A percentile compares a stretch with the other conserved stretches of the same genome.
These are phyloP conservation scores for Globisporangium iwayamae DNA, from an alignment of 352 stramenopile species.

Conservation along the genomic window DNA sequence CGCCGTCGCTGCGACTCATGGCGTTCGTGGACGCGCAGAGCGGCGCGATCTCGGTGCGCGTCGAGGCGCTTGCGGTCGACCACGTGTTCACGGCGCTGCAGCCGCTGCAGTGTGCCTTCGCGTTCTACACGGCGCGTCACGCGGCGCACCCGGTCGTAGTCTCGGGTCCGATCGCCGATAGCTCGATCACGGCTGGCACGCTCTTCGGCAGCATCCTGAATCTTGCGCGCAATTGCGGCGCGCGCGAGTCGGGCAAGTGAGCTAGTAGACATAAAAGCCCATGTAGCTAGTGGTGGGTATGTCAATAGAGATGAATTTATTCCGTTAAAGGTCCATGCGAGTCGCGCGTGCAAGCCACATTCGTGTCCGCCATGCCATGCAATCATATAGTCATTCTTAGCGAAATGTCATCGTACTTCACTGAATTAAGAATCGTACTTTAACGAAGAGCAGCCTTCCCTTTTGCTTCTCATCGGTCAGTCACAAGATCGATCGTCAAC, in stretches of 20 bases:
- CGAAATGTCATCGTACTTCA: neutral
- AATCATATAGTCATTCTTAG: no score
- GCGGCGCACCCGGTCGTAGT: conserved; percentile 71
- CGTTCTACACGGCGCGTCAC: conserved; percentile 78
- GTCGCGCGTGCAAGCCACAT: no score
- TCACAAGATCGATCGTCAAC: neutral
- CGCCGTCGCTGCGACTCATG: conserved; percentile 48
- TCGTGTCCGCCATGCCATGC: no score
- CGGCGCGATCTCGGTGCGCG: conserved; percentile 45
- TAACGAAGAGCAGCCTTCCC: neutral
- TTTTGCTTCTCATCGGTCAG: neutral
- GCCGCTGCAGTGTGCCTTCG: conserved; percentile 66
- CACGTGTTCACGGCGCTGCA: conserved; percentile 67
- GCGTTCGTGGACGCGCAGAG: conserved; percentile 44
- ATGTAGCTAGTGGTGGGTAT: neutral
- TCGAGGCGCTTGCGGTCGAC: conserved; percentile 34
- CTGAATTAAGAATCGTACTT: neutral
- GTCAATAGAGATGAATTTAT: neutral
- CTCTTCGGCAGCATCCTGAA: conserved; percentile 77
- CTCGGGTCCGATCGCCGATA: conserved; percentile 73
- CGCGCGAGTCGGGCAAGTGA: conserved; percentile 28
- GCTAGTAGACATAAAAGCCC: neutral
- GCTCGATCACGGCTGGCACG: conserved; percentile 68
- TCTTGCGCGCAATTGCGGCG: conserved; percentile 68
- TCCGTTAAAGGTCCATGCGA: no score